Evolutionary conservation across 768 basidiomycete genomes (phyloP).

Genomic region (Obba rivulosa): DNA sequence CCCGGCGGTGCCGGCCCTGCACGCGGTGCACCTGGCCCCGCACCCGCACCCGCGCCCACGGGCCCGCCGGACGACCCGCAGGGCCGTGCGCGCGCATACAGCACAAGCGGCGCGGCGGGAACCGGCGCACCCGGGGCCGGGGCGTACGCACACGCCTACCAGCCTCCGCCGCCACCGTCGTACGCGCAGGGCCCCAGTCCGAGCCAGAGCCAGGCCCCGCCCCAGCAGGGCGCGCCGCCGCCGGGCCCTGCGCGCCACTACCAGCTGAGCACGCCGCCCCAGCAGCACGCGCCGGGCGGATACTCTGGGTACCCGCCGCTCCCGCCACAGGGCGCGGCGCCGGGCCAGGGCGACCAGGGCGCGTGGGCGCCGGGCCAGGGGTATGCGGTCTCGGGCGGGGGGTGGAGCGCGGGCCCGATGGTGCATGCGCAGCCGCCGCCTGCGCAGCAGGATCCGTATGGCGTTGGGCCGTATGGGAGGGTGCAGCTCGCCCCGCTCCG

Average conservation of each 20-base stretch:
- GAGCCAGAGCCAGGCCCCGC: conserved; percentile 22
- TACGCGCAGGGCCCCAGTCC: conserved; percentile 21
- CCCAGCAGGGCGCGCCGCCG: conserved; percentile 13
- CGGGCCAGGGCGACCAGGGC: conserved; percentile 7
- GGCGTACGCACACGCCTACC: background rate
- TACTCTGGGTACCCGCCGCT: conserved; percentile 21
- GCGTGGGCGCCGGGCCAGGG: conserved; percentile 2
- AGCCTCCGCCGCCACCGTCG: conserved; percentile 3
- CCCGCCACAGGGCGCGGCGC: conserved; percentile 5
- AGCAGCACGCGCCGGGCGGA: conserved; percentile 14
- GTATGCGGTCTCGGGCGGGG: background rate
- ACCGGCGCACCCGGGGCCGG: background rate
- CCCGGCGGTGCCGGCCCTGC: too few species aligned
- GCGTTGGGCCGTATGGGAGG: conserved; percentile 25
- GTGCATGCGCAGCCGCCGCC: background rate
- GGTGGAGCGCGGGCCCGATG: background rate
- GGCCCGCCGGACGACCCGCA: background rate
- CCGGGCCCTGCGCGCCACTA: conserved; percentile 9
- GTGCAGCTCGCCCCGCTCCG: conserved; percentile 57
- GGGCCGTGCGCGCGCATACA: too few species aligned
- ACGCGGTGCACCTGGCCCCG: too few species aligned
- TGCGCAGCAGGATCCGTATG: conserved; percentile 18
- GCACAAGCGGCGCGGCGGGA: background rate
- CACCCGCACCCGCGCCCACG: background rate
- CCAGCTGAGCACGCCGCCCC: conserved; percentile 23